Conservation (phyloP, 176 grass and related monocot genomes). For the Carex myosuroides region DNA sequence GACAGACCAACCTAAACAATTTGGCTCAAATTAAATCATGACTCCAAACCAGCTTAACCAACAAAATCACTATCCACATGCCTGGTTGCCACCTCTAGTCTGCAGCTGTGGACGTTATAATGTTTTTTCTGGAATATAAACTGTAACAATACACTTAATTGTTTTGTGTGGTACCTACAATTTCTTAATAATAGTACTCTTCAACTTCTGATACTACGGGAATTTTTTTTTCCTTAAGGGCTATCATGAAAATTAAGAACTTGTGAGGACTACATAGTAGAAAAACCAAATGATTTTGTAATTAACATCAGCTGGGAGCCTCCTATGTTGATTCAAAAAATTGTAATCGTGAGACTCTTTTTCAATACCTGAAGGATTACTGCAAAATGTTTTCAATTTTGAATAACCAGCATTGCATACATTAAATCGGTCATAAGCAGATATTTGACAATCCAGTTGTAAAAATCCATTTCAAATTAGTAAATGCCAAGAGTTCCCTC, state of each 20-base stretch:
- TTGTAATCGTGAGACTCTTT: not conserved
- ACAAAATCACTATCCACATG: not conserved
- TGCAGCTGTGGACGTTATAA: not conserved
- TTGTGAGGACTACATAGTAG: not conserved
- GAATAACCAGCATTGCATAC: not conserved
- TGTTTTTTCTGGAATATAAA: not conserved
- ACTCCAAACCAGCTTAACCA: not conserved
- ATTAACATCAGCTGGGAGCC: not conserved
- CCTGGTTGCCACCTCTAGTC: not conserved
- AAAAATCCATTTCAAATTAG: not conserved
- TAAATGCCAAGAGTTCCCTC: not conserved
- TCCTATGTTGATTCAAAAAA: not conserved
- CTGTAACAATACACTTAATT: not conserved
- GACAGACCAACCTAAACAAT: not conserved
- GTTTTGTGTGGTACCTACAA: not conserved
- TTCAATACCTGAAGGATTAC: not conserved
- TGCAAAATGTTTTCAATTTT: not conserved
- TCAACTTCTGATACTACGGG: not conserved
- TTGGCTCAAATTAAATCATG: not conserved
- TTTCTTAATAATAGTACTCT: not conserved
- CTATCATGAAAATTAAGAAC: not conserved
- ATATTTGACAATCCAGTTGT: not conserved
- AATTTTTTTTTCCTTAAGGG: not conserved
- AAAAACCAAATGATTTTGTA: not conserved
- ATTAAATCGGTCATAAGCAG: not conserved